Evolutionary conservation across 805 yeast genomes (phyloP), one percentile per base, ranked within the genome.

Genomic region (Ogataea trehalophila): DNA sequence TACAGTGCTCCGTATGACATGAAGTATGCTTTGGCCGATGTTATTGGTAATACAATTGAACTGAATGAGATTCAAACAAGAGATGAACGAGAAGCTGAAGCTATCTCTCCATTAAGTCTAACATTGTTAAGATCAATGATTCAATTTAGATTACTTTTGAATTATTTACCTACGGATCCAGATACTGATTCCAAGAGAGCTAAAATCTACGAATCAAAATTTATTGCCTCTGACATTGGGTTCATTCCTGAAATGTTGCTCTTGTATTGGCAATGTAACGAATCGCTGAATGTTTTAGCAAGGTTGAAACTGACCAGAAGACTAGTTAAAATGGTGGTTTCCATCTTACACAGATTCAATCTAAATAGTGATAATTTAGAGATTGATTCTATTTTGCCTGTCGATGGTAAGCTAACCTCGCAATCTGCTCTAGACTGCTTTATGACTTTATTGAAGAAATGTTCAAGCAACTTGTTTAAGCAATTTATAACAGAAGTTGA

Each of bases 51-150:
- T 50, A 75, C 83, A 0, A 72, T 85, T 23, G 71, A 76, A 22
- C 77, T 81, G 74, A 63, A 74, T 36, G 91, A 85, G 56, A 75
- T 83, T 20, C 56, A 83, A 0, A 71, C 81, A 1, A 72, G 91
- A 58, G 59, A 74, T n/a, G 73, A 75, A 0, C 44, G 40, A 1
- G 46, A 42, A 16, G n/a, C 14, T 26, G 47, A 44, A 9, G 43
- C 51, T 7, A 37, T 48, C n/a, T 48, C 59, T 17, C 53, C 57
- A 22, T 50, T 53, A 39, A 49, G 46, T 22, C 61, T 65, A 36
- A 58, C 66, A 2, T 56, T 75, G 14, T 36, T 77, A 3, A 66
- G 69, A 31, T 69, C 79, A 0, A 56, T 77, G 56, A 60, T 77
- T 7, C 82, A 75, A 52, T 65, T 63, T 42, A 61, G 75, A 43